phyloP scores from a whole-genome alignment of 352 stramenopile species.

The Phytopythium vexans region DNA sequence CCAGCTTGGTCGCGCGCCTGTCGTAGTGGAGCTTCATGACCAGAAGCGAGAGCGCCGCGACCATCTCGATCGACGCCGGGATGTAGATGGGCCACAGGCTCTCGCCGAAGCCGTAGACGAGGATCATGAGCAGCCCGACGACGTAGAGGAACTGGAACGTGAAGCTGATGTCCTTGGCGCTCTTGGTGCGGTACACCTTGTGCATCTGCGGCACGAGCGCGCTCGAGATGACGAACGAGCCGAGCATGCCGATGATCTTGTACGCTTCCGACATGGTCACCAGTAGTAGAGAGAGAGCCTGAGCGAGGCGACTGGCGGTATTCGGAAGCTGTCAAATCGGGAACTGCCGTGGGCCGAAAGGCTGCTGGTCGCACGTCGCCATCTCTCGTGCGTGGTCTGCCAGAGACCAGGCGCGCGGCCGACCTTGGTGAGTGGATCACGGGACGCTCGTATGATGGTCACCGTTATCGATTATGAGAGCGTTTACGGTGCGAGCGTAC shows the following conservation, averaged over 20 bases:
- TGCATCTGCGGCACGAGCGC: constrained; percentile 55
- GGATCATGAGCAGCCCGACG: constrained; percentile 30
- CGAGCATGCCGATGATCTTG: constrained; percentile 54
- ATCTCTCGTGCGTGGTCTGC: too few relatives aligned
- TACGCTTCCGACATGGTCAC: constrained; percentile 30
- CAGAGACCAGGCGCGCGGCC: too few relatives aligned
- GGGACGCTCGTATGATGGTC: too few relatives aligned
- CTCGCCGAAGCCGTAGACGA: constrained; percentile 49
- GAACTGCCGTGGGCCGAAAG: neutral
- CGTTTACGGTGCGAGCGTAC: too few relatives aligned
- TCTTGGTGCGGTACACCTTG: constrained; percentile 64
- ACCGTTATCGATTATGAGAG: too few relatives aligned
- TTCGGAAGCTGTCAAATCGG: constrained; percentile 6
- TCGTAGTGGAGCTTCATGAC: constrained; percentile 38
- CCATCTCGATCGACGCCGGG: constrained; percentile 35
- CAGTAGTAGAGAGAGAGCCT: neutral
- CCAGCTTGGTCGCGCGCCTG: constrained; percentile 4
- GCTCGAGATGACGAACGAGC: constrained; percentile 54
- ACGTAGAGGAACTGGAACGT: constrained; percentile 47
- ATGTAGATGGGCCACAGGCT: constrained; percentile 58
- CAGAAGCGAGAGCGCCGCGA: constrained; percentile 33
- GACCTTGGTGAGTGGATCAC: too few relatives aligned
- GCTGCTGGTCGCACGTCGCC: too few relatives aligned
- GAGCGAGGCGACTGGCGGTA: neutral
- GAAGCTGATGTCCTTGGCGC: constrained; percentile 52